Percentiles rank a stretch among this genome's conserved stretches.
These are phyloP conservation scores for Botryotinia convoluta DNA, from an alignment of 2,329 filamentous ascomycete genomes.

Conservation along the genomic window DNA sequence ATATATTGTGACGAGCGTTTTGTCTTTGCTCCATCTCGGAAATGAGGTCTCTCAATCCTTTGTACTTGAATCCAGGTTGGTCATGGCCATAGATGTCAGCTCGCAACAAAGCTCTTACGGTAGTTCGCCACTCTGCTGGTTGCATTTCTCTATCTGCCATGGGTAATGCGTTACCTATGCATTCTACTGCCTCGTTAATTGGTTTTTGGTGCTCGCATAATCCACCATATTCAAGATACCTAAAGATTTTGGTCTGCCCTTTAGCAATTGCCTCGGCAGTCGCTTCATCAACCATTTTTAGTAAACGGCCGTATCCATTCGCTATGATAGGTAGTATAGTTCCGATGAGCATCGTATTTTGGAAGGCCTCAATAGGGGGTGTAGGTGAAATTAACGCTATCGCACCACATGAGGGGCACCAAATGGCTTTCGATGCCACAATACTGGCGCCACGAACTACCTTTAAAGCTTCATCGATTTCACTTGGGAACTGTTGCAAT, in stretches of 20 bases:
- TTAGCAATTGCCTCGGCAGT: constrained; percentile 45
- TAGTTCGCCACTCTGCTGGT: constrained; percentile 53
- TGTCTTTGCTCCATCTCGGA: constrained; percentile 52
- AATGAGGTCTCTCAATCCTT: constrained; percentile 55
- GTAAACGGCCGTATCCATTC: constrained; percentile 55
- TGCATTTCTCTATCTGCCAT: constrained; percentile 42
- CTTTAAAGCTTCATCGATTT: constrained; percentile 32
- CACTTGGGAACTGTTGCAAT: constrained; percentile 34
- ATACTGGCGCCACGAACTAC: constrained; percentile 32
- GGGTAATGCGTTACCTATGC: not conserved
- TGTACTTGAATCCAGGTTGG: constrained; percentile 38
- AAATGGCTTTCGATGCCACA: constrained; percentile 47
- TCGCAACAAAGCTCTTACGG: constrained; percentile 53
- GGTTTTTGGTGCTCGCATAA: constrained; percentile 24
- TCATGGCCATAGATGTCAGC: constrained; percentile 56
- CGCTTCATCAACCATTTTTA: constrained; percentile 55
- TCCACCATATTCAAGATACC: constrained; percentile 35
- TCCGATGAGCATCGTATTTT: constrained; percentile 58
- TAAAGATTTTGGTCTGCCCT: constrained; percentile 38
- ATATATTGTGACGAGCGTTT: constrained; percentile 46
- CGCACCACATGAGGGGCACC: constrained; percentile 50
- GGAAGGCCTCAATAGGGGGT: constrained; percentile 50
- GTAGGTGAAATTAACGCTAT: constrained; percentile 40
- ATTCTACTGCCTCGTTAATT: constrained; percentile 18
- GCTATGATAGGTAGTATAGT: constrained; percentile 57